Base-by-base conservation (phyloP, 352 stramenopile genomes). In the Peronospora farinosa region DNA sequence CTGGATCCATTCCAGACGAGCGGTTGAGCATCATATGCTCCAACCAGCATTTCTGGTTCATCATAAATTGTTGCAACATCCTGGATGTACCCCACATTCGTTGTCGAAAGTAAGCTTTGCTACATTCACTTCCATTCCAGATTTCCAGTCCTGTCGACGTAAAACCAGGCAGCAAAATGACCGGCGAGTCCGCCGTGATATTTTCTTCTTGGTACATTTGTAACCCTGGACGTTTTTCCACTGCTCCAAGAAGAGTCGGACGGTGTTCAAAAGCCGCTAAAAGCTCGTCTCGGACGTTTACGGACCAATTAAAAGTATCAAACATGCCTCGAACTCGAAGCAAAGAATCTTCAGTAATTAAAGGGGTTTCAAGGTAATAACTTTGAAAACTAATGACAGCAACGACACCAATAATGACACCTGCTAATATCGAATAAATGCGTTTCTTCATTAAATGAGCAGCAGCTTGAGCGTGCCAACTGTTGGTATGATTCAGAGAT, bases 91-190 rank as follows among this genome's bases (percentile, higher is more conserved):
- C 90, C 95, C 95, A 98, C 57, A 98, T 79, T 38, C 91, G 75
- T 60, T 97, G 86, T 37, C 95, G 70, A 63, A 98, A 98, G 67
- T 90, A 89, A 21, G 72, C 65, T 43, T 79, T 75, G 42, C 69
- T 79, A 57, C 94, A 98, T 7, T 85, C 78, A 30, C 84, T 82
- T 27, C 88, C 92, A 33, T 90, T 71, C 94, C 94, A 98, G 49
- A 98, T 84, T 66, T 98, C 95, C 13, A 98, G 76, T 2, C 88
- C 90, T 12, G 90, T 96, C 23, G 89, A 96, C 17, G 94, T 80
- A 60, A 98, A 97, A 8, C 95, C 92, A 4, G 92, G 95, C 11
- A 98, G 54, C 38, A 98, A 75, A 11, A 98, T 71, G 2, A 97
- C 75, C 5, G 80, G 80, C 38, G 75, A 88, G 58, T 78, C 65